Evolutionary conservation across 768 basidiomycete genomes (phyloP), one percentile per base, ranked within the genome.

Genomic region (Holtermanniella nyarrowii): DNA sequence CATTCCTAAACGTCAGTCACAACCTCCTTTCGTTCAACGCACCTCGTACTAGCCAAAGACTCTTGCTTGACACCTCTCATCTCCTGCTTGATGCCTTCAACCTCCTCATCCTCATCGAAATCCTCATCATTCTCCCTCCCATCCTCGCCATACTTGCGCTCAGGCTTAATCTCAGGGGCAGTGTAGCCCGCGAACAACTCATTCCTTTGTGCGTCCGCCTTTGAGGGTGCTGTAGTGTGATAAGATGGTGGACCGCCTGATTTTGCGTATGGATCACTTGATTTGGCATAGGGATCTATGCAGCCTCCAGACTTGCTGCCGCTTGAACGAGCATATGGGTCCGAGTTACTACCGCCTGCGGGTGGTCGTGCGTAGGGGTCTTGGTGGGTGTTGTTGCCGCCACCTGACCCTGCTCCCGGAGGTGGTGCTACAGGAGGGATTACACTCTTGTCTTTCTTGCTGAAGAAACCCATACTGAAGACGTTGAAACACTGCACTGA

Each of bases 31-130:
- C n/a, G n/a, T n/a, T n/a, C 31, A 37, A 16, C 31, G 21, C 21
- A 26, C 5, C 5, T 44, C 42, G 42, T 7, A 44, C 42, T 7
- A 49, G 80, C 82, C 44, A 91, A 83, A 66, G 82, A 85, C 62
- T 96, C 91, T 73, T 96, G 89, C 74, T 99, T 97, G 55, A 85
- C 69, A 63, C 80, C 86, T 51, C 82, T 79, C 54, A 86, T 89
- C 72, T 90, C 84, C 62, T 87, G 81, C 74, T 95, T 96, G 73
- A 99, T 96, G 22, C 84, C 88, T 73, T 99, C 93, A 4, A 90
- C 76, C 57, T 73, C 72, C 52, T 73, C 72, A 39, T 72, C 69
- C 62, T 71, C 69, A 25, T 70, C 69, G 49, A 66, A 69, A 57
- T 90, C 90, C 54, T 89, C 87, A 46, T 68, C 68, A 52, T 54